These are phyloP conservation scores for Ascomycota sp. DNA, from an alignment of 2,329 filamentous ascomycete species.

Conservation along the genomic window DNA sequence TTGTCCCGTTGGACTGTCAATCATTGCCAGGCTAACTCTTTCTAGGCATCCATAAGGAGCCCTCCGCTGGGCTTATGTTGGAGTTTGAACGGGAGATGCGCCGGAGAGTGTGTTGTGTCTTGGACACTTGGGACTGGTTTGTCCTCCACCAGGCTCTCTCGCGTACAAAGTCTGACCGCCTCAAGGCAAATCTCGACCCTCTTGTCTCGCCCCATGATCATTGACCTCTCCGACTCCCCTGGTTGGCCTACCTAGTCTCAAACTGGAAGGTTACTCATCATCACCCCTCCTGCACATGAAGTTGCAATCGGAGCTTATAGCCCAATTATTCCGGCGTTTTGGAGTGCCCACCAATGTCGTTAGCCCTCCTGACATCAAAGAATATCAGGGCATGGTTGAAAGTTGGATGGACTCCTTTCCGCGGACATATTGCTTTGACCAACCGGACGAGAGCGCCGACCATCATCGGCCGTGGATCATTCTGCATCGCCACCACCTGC, in stretches of 20 bases:
- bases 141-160: neutral
- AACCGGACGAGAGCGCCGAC: conserved; percentile 22
- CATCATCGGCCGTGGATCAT: conserved; percentile 18
- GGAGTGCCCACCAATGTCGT: conserved; percentile 10
- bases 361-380: conserved; percentile 10
- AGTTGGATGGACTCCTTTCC: conserved; percentile 23
- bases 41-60: conserved; percentile 13
- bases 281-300: conserved; percentile 16
- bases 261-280: conserved; percentile 11
- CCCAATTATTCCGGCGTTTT: conserved; percentile 11
- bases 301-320: conserved; percentile 14
- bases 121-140: conserved; percentile 19
- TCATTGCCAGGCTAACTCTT: neutral
- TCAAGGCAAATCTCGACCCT: conserved; percentile 16
- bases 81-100: conserved; percentile 17
- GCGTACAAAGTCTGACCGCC: neutral
- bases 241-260: conserved; percentile 11
- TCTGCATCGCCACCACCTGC: conserved; percentile 24
- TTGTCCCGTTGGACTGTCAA: no score
- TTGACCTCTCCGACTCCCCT: conserved; percentile 14
- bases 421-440: conserved; percentile 14
- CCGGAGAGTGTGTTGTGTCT: conserved; percentile 15
- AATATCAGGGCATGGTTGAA: conserved; percentile 15
- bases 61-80: conserved; percentile 6
- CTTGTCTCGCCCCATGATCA: conserved; percentile 13